Percentiles rank a stretch among this genome's conserved stretches.
These are phyloP conservation scores for sweet orange (Citrus sinensis) DNA, from an alignment of 345 rosid species.

Conservation along the genomic window DNA sequence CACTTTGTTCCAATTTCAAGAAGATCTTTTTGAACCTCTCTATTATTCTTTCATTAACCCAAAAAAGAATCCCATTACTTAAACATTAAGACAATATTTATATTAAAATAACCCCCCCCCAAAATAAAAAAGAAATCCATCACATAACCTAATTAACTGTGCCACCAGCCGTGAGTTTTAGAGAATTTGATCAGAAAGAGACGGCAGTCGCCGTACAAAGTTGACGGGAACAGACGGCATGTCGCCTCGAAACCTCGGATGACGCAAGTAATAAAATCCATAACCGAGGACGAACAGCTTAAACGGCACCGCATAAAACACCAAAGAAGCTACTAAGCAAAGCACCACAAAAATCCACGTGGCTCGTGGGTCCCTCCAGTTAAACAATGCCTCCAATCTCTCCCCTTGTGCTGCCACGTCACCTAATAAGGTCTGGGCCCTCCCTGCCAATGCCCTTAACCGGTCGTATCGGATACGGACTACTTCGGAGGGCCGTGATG, in stretches of 20 bases:
- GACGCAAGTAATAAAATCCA: constrained; percentile 74
- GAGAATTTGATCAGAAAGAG: constrained; percentile 75
- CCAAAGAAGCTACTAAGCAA: constrained; percentile 60
- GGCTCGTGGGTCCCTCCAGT: constrained; percentile 90
- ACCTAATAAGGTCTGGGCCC: constrained; percentile 76
- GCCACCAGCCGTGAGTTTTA: constrained; percentile 13
- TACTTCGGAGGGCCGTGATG: constrained; percentile 49
- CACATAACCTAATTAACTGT: neutral
- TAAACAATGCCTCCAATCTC: constrained; percentile 68
- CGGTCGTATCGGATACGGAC: constrained; percentile 73
- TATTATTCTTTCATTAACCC: neutral
- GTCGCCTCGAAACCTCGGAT: constrained; percentile 83
- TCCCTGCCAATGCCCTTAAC: constrained; percentile 73
- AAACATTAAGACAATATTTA: neutral
- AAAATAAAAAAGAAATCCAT: no score
- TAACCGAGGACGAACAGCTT: constrained; percentile 53
- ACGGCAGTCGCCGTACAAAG: constrained; percentile 84
- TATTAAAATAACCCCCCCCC: neutral
- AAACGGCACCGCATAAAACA: constrained; percentile 72
- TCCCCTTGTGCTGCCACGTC: constrained; percentile 90
- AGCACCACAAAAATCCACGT: constrained; percentile 70
- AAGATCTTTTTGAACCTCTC: neutral
- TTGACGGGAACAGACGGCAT: constrained; percentile 74
- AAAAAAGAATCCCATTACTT: neutral
- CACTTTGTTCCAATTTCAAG: neutral